Base-by-base conservation (phyloP, 78 protist species). In the Dictyostelium capitatum region DNA sequence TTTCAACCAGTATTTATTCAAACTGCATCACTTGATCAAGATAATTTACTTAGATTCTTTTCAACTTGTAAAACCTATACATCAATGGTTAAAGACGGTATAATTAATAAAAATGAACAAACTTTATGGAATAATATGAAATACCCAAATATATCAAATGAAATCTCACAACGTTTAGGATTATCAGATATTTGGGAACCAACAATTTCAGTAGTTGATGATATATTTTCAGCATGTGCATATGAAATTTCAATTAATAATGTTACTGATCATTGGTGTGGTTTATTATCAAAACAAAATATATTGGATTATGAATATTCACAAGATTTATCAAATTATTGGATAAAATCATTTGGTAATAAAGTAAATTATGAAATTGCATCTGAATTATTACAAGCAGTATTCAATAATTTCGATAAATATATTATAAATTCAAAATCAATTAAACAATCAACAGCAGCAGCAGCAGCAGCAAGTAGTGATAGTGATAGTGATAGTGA, bases 301-400 rank as follows among this genome's bases (percentile, higher is more conserved):
- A 85, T 85, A 1, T 25, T 74, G 54, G 30, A 37, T 32, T 75
- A 74, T 78, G 92, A 85, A 62, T 85, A 85, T 30, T 12, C 92
- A 17, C 53, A 56, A 19, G 92, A 85, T 75, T 28, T 85, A 14
- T 41, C 59, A 25, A 75, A 53, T 28, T 85, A 85, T 62, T 85
- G 92, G 92, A 20, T 54, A 9, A 85, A 85, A 51, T 59, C 83
- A 19, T 85, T 74, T 85, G 92, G 92, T 11, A 19, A 74, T 48
- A 15, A 43, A 56, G n/a, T 47, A 6, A 85, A 85, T 48, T 85
- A 85, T 48, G 47, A 65, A 20, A 85, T 85, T 5, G 41, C 67
- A 25, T 75, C 92, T 11, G 6, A 10, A 9, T 41, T 62, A 4
- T 47, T 80, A 28, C 10, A 85, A 47, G 83, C 74, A 30, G 75